phyloP scores from a whole-genome alignment of 495 filamentous ascomycete species.

The Penicillium desertorum region DNA sequence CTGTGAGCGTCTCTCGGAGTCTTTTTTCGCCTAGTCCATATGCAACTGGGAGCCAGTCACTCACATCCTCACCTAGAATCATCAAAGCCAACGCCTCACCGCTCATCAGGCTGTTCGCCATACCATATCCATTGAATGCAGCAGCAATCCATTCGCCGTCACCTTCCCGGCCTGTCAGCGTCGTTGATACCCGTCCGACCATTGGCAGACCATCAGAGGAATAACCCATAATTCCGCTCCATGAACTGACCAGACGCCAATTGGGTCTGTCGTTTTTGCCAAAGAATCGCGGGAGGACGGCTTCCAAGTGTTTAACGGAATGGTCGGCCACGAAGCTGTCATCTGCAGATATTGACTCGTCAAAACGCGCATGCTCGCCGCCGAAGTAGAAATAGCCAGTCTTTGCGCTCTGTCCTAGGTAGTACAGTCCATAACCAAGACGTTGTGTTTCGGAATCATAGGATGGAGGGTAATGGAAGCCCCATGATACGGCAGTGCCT shows the following conservation, averaged over 20 bases:
- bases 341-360: constrained; percentile 54
- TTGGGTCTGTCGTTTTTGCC: constrained; percentile 30
- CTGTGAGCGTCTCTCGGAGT: constrained; percentile 20
- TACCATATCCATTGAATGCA: constrained; percentile 75
- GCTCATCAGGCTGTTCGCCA: constrained; percentile 72
- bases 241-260: constrained; percentile 52
- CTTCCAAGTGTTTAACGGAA: constrained; percentile 30
- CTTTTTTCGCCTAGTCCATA: constrained; percentile 27
- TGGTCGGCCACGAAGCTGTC: constrained; percentile 49
- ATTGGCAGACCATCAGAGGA: constrained; percentile 65
- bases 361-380: constrained; percentile 62
- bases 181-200: constrained; percentile 64
- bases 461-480: constrained; percentile 33
- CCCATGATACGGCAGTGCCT: constrained; percentile 31
- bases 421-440: constrained; percentile 69
- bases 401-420: constrained; percentile 66
- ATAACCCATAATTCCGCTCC: constrained; percentile 85
- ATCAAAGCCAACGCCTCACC: constrained; percentile 61
- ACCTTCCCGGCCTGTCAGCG: constrained; percentile 40
- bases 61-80: constrained; percentile 18
- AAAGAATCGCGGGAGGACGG: constrained; percentile 38
- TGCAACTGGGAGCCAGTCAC: constrained; percentile 24
- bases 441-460: constrained; percentile 20
- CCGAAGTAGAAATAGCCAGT: constrained; percentile 45
- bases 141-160: constrained; percentile 55